Percentiles rank a stretch among this genome's conserved stretches.
These are phyloP conservation scores for Boletus rubescentipes DNA, from an alignment of 768 basidiomycete genomes.

Conservation along the genomic window DNA sequence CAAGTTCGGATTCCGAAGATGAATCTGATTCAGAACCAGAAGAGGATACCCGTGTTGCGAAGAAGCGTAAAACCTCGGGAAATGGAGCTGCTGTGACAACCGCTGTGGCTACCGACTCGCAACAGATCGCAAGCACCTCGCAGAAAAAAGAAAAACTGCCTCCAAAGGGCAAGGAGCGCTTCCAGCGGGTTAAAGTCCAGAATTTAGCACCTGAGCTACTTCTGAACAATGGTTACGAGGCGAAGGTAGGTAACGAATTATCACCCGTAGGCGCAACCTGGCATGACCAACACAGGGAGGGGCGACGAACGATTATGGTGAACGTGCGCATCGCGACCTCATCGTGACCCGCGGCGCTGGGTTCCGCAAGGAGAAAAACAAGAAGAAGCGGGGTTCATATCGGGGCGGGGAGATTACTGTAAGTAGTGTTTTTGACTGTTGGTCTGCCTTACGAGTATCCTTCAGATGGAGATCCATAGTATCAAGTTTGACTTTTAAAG, in stretches of 20 bases:
- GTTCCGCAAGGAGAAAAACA: constrained; percentile 99
- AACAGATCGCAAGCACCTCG: not conserved
- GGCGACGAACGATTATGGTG: constrained; percentile 79
- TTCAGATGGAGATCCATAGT: constrained; percentile 77
- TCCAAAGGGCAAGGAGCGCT: constrained; percentile 59
- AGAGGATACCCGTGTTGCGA: constrained; percentile 38
- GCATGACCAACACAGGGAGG: constrained; percentile 48
- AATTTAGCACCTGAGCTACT: constrained; percentile 41
- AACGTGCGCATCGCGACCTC: constrained; percentile 78
- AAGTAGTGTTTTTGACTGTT: constrained; percentile 23
- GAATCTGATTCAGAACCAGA: constrained; percentile 1
- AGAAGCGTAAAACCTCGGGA: constrained; percentile 61
- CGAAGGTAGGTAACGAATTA: constrained; percentile 54
- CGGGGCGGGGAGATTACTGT: constrained; percentile 95
- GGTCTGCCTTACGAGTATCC: not conserved
- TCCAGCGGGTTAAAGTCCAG: constrained; percentile 75
- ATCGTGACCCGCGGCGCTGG: constrained; percentile 92
- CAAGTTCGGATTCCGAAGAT: constrained; percentile 28
- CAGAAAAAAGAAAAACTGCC: constrained; percentile 22
- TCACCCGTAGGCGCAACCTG: not conserved
- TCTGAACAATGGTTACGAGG: constrained; percentile 75
- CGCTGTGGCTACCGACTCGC: constrained; percentile 31
- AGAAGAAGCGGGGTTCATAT: constrained; percentile 97
- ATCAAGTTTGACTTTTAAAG: constrained; percentile 71
- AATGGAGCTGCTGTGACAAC: constrained; percentile 50